Evolutionary conservation across 495 filamentous ascomycete species (phyloP), one percentile per base, ranked within the genome.

Genomic region (Pyrenula massariospora): DNA sequence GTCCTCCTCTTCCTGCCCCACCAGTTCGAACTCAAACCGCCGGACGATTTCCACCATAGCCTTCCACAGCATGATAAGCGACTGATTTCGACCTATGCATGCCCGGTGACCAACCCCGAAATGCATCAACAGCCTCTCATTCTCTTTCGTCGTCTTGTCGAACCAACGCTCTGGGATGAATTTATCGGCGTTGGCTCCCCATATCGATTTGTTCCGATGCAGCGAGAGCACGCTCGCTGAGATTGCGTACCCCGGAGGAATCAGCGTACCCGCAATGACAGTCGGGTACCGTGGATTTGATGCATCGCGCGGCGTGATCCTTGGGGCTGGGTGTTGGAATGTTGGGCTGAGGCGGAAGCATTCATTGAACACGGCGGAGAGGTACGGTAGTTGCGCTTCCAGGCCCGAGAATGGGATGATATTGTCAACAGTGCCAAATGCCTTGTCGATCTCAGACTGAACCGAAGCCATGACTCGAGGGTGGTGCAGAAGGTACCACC

Each of bases 91-190:
- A 5, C 50, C 50, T 8, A 52, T 52, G 20, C 50, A 52, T 10
- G 50, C 22, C 8, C 50, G 50, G 10, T 20, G 50, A 20, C 50
- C 50, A 24, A 19, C 50, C 8, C 50, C 50, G 19, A 52, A 52
- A 52, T 52, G 50, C n/a, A 52, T 52, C 50, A 52, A 10, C 50
- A 52, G n/a, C 50, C 22, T 20, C 19, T 20, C 50, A 15, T 42
- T 5, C 31, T 15, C 15, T 42, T 42, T 42, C 15, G 31, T 42
- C 15, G 5, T 15, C 31, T 42, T 42, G 31, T 77, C 71, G 2
- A 82, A 61, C 78, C 79, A 82, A 12, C 78, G 61, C 58, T 79
- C 79, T 0, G 81, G 80, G 0, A 74, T 66, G 54, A 76, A 84
- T 5, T 57, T 22, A 48, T 72, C 68, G 2, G 73, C 72, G 59